phyloP scores from a whole-genome alignment of 2,329 filamentous ascomycete genomes.

The Nothopassalora personata region DNA sequence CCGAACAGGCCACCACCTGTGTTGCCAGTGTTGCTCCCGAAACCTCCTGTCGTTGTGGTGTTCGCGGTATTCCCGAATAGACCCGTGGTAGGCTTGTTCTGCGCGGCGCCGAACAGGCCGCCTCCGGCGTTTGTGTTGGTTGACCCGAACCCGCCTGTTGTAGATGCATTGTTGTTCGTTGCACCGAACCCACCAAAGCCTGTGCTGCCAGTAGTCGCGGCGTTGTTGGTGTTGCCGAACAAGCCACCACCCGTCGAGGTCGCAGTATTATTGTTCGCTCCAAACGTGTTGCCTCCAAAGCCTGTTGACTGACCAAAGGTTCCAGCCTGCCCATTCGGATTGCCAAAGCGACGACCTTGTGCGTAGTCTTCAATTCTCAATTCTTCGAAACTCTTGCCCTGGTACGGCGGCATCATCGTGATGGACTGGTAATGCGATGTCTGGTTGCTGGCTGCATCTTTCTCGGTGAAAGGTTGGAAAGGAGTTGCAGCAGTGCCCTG shows the following conservation, averaged over 20 bases:
- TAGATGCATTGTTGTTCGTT: constrained; percentile 28
- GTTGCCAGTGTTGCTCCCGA: constrained; percentile 33
- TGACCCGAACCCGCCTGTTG: constrained; percentile 33
- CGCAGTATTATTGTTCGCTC: constrained; percentile 30
- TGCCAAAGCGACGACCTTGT: constrained; percentile 78
- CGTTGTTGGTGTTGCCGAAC: constrained; percentile 38
- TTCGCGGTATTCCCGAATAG: constrained; percentile 32
- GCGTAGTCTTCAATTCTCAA: constrained; percentile 72
- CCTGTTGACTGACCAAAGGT: constrained; percentile 68
- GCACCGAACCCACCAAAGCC: constrained; percentile 41
- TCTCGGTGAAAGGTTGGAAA: constrained; percentile 67
- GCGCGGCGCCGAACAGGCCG: constrained; percentile 27
- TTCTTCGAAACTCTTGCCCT: constrained; percentile 80
- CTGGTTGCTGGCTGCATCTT: constrained; percentile 59
- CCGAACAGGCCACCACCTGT: constrained; percentile 31
- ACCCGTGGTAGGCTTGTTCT: constrained; percentile 40
- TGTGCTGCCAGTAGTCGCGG: constrained; percentile 23
- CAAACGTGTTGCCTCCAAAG: constrained; percentile 39
- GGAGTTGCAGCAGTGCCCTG: constrained; percentile 62
- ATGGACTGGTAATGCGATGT: constrained; percentile 71
- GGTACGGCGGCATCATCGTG: constrained; percentile 71
- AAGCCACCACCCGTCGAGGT: constrained; percentile 23
- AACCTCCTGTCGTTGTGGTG: constrained; percentile 27
- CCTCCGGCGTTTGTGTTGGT: constrained; percentile 22
- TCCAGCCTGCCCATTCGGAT: constrained; percentile 71